These are phyloP conservation scores for Pseudoscleropodium purum DNA, from an alignment of 225 moss, liverwort and hornwort genomes.

Conservation along the genomic window DNA sequence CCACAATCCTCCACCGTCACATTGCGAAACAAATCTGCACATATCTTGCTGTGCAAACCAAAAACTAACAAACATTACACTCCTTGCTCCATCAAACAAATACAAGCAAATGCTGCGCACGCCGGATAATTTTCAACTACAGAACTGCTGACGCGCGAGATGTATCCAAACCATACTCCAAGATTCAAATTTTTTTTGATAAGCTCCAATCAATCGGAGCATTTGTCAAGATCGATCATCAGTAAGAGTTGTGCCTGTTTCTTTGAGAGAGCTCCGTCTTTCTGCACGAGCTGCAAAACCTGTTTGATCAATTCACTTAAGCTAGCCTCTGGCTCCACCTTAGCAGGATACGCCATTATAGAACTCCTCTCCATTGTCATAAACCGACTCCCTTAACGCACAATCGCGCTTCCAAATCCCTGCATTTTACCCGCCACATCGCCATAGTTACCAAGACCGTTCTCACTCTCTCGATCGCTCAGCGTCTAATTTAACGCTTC, in stretches of 20 bases:
- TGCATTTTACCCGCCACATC: constrained; percentile 1
- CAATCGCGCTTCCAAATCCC: not conserved
- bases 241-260: constrained; percentile 34
- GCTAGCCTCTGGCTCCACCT: constrained; percentile 37
- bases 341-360: constrained; percentile 18
- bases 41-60: not conserved
- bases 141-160: not conserved
- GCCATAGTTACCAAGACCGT: not conserved
- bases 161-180: not conserved
- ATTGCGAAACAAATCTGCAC: not conserved
- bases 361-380: constrained; percentile 34
- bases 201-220: not conserved
- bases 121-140: not conserved
- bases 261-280: constrained; percentile 28
- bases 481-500: not conserved
- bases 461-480: not conserved
- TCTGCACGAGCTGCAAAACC: constrained; percentile 39
- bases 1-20: not conserved
- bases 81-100: not conserved
- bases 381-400: not conserved
- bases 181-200: not conserved
- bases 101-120: not conserved
- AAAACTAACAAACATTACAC: not conserved
- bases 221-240: not conserved
- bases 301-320: constrained; percentile 31